A percentile compares a stretch with the other conserved stretches of the same genome.
Conservation (phyloP, 805 yeast genomes). For the Wickerhamiella domercqiae region DNA sequence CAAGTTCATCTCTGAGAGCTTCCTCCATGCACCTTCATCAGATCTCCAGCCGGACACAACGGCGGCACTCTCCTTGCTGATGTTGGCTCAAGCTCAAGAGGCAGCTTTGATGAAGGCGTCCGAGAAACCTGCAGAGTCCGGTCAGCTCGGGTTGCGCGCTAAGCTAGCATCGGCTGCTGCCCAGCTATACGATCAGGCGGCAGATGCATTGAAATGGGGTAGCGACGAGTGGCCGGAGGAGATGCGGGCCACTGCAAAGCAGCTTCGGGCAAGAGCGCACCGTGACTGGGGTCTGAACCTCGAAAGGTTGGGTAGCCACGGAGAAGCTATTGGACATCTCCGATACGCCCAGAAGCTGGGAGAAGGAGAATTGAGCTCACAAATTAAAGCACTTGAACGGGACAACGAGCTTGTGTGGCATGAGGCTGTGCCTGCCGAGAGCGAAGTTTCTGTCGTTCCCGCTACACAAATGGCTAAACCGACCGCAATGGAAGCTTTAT, state of each 20-base stretch:
- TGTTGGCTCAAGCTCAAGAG: slow-evolving; percentile 84
- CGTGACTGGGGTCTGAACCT: slow-evolving; percentile 43
- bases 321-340: slow-evolving; percentile 59
- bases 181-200: slow-evolving; percentile 37
- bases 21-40: slow-evolving; percentile 72
- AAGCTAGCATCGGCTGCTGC: slow-evolving; percentile 56
- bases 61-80: slow-evolving; percentile 43
- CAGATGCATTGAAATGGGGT: slow-evolving; percentile 12
- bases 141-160: slow-evolving; percentile 57
- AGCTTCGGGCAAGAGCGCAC: slow-evolving; percentile 44
- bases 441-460: slow-evolving; percentile 29
- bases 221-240: slow-evolving; percentile 34
- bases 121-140: slow-evolving; percentile 20
- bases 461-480: slow-evolving; percentile 55
- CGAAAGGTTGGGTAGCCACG: slow-evolving; percentile 45
- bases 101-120: slow-evolving; percentile 52
- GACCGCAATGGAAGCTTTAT: slow-evolving; percentile 31
- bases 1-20: slow-evolving; percentile 57
- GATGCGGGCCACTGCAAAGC: slow-evolving; percentile 37
- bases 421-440: slow-evolving; percentile 53
- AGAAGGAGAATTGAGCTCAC: slow-evolving; percentile 18
- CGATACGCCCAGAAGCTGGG: slow-evolving; percentile 29
- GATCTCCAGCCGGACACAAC: slow-evolving; percentile 62
- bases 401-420: slow-evolving; percentile 89
- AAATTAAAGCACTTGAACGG: slow-evolving; percentile 33